phyloP scores from a whole-genome alignment of 371 early-diverging fungal species.

The Choanephora cucurbitarum region DNA sequence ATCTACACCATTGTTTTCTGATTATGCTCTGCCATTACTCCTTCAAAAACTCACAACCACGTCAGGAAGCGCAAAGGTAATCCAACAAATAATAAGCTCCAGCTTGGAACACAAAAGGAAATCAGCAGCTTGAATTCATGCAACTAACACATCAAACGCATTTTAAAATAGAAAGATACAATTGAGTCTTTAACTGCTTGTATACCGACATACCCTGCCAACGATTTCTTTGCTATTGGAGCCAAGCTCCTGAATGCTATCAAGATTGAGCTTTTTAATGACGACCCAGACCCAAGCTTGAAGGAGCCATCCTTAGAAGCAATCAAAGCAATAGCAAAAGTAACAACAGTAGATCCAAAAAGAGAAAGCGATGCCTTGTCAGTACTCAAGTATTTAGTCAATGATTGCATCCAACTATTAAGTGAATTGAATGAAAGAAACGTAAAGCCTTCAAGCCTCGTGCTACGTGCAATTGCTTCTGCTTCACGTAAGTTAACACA shows the following conservation, averaged over 20 bases:
- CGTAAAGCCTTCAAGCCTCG: slow-evolving; percentile 66
- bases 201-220: slow-evolving; percentile 71
- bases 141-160: too few species aligned
- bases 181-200: slow-evolving; percentile 79
- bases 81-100: too few species aligned
- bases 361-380: slow-evolving; percentile 32
- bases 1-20: slow-evolving; percentile 73
- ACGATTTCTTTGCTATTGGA: slow-evolving; percentile 55
- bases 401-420: slow-evolving; percentile 67
- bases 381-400: slow-evolving; percentile 51
- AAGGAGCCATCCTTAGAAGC: slow-evolving; percentile 60
- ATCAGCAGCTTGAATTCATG: too few species aligned
- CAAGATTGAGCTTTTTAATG: slow-evolving; percentile 53
- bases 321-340: slow-evolving; percentile 56
- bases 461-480: slow-evolving; percentile 63
- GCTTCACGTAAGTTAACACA: slow-evolving; percentile 54
- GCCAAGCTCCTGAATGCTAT: slow-evolving; percentile 69
- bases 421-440: slow-evolving; percentile 71
- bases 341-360: slow-evolving; percentile 29
- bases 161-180: slow-evolving; percentile 83
- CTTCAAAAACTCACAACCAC: slow-evolving; percentile 85
- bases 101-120: too few species aligned
- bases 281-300: slow-evolving; percentile 55
- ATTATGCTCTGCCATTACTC: slow-evolving; percentile 77
- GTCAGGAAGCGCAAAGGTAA: slow-evolving; percentile 86